These are phyloP conservation scores for Leccinum boreale DNA, from an alignment of 768 basidiomycete genomes.

Conservation along the genomic window DNA sequence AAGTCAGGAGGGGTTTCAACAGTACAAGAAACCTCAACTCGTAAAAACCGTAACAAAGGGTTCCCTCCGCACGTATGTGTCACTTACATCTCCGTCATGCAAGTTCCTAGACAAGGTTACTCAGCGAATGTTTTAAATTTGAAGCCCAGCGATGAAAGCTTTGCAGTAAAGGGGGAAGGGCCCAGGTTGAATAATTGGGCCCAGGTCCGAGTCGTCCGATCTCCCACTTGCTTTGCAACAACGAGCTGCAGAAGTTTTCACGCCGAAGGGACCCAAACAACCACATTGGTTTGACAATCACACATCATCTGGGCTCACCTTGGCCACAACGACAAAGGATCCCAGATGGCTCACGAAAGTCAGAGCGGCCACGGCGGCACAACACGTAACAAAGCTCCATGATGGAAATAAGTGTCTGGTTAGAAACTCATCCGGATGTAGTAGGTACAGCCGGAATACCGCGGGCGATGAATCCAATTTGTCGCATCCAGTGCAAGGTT, in stretches of 20 bases:
- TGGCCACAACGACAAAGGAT: not conserved
- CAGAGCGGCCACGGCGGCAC: not conserved
- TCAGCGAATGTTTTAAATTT: not conserved
- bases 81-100: too few relatives aligned
- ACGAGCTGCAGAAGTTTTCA: not conserved
- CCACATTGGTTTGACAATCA: not conserved
- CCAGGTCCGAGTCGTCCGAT: too few relatives aligned
- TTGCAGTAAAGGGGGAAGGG: too few relatives aligned
- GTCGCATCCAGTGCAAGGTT: constrained; percentile 25
- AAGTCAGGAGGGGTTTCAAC: not conserved
- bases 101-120: not conserved
- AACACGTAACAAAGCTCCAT: not conserved
- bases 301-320: not conserved
- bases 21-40: not conserved
- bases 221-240: not conserved
- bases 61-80: not conserved
- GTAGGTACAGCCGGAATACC: constrained; percentile 21
- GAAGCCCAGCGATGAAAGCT: not conserved
- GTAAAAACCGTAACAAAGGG: not conserved
- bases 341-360: not conserved
- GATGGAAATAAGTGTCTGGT: not conserved
- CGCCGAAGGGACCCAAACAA: too few relatives aligned
- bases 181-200: too few relatives aligned
- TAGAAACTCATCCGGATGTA: not conserved
- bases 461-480: constrained; percentile 12